Percentiles rank a stretch among this genome's conserved stretches.
Conservation (phyloP, 176 grass and related monocot genomes). For the Pontederia crassipes region DNA sequence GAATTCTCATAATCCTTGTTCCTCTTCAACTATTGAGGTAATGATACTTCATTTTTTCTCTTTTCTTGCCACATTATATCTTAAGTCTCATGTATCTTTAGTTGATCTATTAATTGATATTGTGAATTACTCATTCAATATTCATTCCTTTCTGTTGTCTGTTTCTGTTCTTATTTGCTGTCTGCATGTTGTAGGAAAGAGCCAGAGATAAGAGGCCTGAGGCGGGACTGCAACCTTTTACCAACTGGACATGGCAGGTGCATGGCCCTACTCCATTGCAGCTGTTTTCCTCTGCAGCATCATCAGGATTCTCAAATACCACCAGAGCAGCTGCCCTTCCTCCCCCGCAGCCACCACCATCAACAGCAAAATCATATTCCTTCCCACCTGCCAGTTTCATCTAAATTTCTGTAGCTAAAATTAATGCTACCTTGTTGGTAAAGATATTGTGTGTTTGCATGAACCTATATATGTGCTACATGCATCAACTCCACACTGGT, state of each 20-base stretch:
- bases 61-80: too few species aligned
- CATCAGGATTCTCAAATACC: constrained; percentile 94
- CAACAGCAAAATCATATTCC: background rate
- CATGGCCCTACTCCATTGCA: constrained; percentile 21
- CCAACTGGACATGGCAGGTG: constrained; percentile 35
- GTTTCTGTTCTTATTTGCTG: background rate
- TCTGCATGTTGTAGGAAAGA: constrained; percentile 30
- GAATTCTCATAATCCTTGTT: too few species aligned
- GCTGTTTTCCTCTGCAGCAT: constrained; percentile 68
- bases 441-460: background rate
- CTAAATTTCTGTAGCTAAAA: background rate
- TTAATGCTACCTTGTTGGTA: background rate
- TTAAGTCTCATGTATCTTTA: too few species aligned
- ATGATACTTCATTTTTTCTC: too few species aligned
- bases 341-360: background rate
- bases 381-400: background rate
- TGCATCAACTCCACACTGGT: too few species aligned
- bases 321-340: constrained; percentile 27
- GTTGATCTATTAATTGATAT: too few species aligned
- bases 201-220: constrained; percentile 44
- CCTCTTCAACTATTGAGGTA: too few species aligned
- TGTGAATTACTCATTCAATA: too few species aligned
- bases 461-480: background rate
- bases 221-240: constrained; percentile 20
- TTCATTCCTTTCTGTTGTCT: background rate